phyloP scores from a whole-genome alignment of 768 basidiomycete genomes.

The Phaeotremella fagi region DNA sequence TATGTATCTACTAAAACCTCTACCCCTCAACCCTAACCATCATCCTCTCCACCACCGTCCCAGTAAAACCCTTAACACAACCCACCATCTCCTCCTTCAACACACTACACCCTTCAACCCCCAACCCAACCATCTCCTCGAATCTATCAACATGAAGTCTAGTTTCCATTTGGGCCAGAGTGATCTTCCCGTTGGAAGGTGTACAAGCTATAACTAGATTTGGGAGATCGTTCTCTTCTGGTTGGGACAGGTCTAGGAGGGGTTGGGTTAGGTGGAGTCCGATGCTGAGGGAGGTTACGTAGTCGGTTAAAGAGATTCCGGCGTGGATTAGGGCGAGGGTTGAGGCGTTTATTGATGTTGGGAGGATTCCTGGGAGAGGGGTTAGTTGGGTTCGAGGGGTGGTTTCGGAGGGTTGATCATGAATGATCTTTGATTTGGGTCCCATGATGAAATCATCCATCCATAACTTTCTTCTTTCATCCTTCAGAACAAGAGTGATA shows the following conservation, averaged over 20 bases:
- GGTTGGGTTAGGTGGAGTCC: conserved; percentile 69
- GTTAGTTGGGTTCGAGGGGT: too few relatives aligned
- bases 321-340: conserved; percentile 85
- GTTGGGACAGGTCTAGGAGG: conserved; percentile 76
- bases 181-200: conserved; percentile 78
- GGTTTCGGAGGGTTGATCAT: too few relatives aligned
- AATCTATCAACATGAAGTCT: conserved; percentile 88
- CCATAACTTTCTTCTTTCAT: too few relatives aligned
- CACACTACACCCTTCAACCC: conserved; percentile 68
- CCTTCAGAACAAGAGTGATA: background rate
- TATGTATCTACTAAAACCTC: conserved; percentile 1
- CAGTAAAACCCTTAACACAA: conserved; percentile 63
- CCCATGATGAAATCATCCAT: too few relatives aligned
- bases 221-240: conserved; percentile 89
- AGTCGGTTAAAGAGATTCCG: conserved; percentile 84
- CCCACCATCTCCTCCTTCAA: conserved; percentile 78
- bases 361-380: conserved; percentile 66
- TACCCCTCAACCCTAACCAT: conserved; percentile 40
- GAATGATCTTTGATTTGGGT: too few relatives aligned
- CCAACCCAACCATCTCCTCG: conserved; percentile 77
- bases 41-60: conserved; percentile 61
- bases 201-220: conserved; percentile 82
- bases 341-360: conserved; percentile 88
- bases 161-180: conserved; percentile 88
- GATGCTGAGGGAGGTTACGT: conserved; percentile 82